These are phyloP conservation scores for Dryadomyces sulphureus DNA, from an alignment of 2,329 filamentous ascomycete genomes.

Conservation along the genomic window DNA sequence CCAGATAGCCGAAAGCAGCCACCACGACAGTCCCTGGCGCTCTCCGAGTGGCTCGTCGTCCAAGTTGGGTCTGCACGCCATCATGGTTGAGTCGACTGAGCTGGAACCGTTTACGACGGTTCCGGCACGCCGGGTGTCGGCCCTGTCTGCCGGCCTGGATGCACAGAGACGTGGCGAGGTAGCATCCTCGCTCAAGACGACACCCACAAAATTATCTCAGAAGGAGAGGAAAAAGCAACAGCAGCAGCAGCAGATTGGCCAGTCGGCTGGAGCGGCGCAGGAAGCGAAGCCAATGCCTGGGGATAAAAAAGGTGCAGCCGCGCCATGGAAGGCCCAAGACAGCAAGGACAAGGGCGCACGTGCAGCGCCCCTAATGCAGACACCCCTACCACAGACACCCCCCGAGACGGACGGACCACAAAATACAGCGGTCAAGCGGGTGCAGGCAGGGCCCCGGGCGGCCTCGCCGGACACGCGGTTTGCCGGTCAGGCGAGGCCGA, in stretches of 20 bases:
- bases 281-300: too few relatives aligned
- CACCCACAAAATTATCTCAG: slow-evolving; percentile 59
- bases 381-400: too few relatives aligned
- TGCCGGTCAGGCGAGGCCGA: slow-evolving; percentile 35
- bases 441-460: slow-evolving; percentile 26
- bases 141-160: slow-evolving; percentile 37
- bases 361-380: too few relatives aligned
- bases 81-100: slow-evolving; percentile 49
- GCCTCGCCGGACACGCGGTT: slow-evolving; percentile 50
- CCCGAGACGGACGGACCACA: background rate
- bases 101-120: background rate
- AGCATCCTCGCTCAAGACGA: slow-evolving; percentile 15
- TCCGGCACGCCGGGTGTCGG: slow-evolving; percentile 25
- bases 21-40: background rate
- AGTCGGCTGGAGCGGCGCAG: too few relatives aligned
- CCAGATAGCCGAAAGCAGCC: background rate
- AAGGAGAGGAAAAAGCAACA: slow-evolving; percentile 81
- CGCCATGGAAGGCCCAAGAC: slow-evolving; percentile 2
- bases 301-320: slow-evolving; percentile 15
- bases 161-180: slow-evolving; percentile 26
- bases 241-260: slow-evolving; percentile 50
- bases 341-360: background rate
- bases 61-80: slow-evolving; percentile 61
- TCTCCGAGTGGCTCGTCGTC: slow-evolving; percentile 18
- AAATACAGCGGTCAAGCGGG: slow-evolving; percentile 24